phyloP scores from a whole-genome alignment of 202 grass and related monocot genomes.

The Schoenoplectus triqueter region DNA sequence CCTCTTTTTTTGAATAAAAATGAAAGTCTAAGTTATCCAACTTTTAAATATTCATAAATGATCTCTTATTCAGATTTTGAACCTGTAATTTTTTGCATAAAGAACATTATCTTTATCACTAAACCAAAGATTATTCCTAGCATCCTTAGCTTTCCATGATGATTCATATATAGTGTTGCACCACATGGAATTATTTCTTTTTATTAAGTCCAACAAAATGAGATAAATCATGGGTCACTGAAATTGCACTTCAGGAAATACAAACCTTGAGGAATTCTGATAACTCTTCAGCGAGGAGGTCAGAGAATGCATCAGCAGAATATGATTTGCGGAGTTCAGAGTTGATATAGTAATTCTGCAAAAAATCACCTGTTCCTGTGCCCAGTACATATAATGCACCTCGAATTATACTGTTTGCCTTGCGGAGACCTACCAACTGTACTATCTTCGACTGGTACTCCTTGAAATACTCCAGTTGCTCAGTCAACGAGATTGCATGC shows the following conservation, averaged over 20 bases:
- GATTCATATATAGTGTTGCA: background rate
- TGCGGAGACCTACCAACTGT: slow-evolving; percentile 46
- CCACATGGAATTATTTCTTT: background rate
- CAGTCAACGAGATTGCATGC: slow-evolving; percentile 71
- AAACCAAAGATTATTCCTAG: too few relatives aligned
- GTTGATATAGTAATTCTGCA: slow-evolving; percentile 97
- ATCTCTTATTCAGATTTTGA: too few relatives aligned
- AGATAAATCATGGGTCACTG: background rate
- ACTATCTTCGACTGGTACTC: slow-evolving; percentile 73
- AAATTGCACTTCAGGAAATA: background rate
- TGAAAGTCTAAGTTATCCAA: too few relatives aligned
- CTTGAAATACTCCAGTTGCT: slow-evolving; percentile 74
- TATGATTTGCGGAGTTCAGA: slow-evolving; percentile 54
- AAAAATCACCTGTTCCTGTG: slow-evolving; percentile 69
- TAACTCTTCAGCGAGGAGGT: slow-evolving; percentile 57
- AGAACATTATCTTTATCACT: too few relatives aligned
- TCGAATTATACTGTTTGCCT: slow-evolving; percentile 53
- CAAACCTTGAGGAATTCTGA: slow-evolving; percentile 52
- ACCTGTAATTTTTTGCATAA: too few relatives aligned
- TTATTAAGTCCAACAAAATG: background rate
- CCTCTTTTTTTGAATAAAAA: too few relatives aligned
- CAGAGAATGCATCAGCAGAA: slow-evolving; percentile 50
- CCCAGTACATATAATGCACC: slow-evolving; percentile 77
- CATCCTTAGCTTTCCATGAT: background rate
- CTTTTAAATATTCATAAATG: too few relatives aligned